Conservation (phyloP, 768 basidiomycete genomes). For the Boletellus ananas region DNA sequence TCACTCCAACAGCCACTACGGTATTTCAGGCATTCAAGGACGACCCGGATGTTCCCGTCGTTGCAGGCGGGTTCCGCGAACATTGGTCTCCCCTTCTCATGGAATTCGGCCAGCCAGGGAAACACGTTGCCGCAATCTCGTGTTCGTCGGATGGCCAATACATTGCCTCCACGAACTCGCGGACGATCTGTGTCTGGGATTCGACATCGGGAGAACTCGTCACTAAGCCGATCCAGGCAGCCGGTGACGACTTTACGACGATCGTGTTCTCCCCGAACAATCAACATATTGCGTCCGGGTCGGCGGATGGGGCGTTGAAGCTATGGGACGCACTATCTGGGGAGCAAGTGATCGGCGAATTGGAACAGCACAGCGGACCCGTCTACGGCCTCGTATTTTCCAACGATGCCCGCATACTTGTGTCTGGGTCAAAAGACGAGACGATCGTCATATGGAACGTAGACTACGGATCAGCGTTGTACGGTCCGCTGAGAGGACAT, state of each 20-base stretch:
- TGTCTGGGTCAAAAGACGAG: conserved; percentile 26
- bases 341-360: conserved; percentile 9
- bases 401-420: conserved; percentile 20
- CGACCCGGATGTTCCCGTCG: conserved; percentile 17
- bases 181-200: conserved; percentile 23
- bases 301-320: conserved; percentile 13
- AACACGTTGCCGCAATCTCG: conserved; percentile 16
- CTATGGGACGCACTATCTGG: conserved; percentile 29
- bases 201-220: conserved; percentile 26
- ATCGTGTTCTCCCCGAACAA: conserved; percentile 31
- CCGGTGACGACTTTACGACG: conserved; percentile 11
- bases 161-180: conserved; percentile 24
- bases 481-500: conserved; percentile 21
- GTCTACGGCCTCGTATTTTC: conserved; percentile 31
- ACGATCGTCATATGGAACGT: conserved; percentile 28
- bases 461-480: conserved; percentile 8
- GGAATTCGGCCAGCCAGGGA: conserved; percentile 21
- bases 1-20: conserved; percentile 24
- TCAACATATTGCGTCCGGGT: conserved; percentile 25
- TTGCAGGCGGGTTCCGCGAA: conserved; percentile 30
- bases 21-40: conserved; percentile 29
- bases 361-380: conserved; percentile 19
- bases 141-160: conserved; percentile 28
- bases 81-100: conserved; percentile 31
- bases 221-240: conserved; percentile 15